Conservation (phyloP, 805 yeast species). For the Teunomyces stri region DNA sequence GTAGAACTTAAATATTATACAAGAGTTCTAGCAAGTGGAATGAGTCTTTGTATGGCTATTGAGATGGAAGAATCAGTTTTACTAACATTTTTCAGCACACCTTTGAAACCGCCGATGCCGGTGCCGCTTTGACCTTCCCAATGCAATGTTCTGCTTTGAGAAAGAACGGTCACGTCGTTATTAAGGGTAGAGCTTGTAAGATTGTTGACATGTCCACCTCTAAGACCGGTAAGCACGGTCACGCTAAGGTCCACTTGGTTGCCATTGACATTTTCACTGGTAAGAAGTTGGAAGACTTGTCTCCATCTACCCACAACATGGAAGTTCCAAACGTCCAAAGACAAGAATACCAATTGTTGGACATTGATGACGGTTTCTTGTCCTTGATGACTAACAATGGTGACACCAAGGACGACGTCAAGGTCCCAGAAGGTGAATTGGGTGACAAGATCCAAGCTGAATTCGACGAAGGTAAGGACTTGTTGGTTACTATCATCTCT, state of each 20-base stretch:
- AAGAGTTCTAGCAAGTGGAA: neutral
- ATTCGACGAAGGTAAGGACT: conserved; percentile 97
- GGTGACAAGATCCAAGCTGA: conserved; percentile 91
- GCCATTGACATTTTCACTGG: conserved; percentile 98
- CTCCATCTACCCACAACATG: conserved; percentile 99
- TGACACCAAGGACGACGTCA: conserved; percentile 98
- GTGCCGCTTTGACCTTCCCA: conserved; percentile 98
- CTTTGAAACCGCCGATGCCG: conserved; percentile 98
- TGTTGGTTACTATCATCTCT: conserved; percentile 91
- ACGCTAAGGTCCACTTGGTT: conserved; percentile 99
- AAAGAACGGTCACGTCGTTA: conserved; percentile 98
- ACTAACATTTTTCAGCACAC: conserved; percentile 60
- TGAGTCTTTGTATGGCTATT: neutral
- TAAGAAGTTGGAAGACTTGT: conserved; percentile 99
- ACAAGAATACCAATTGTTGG: conserved; percentile 94
- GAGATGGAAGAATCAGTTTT: conserved; percentile 5
- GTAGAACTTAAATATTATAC: neutral
- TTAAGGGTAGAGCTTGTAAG: conserved; percentile 99
- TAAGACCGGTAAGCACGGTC: conserved; percentile 99
- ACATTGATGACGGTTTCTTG: conserved; percentile 97
- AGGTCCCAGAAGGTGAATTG: conserved; percentile 96
- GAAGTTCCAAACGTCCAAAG: conserved; percentile 98
- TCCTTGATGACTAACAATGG: conserved; percentile 96
- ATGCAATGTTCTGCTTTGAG: conserved; percentile 99
- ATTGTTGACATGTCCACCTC: conserved; percentile 99